Evolutionary conservation across 2,329 filamentous ascomycete species (phyloP), one percentile per base, ranked within the genome.

Genomic region (Fusarium compactum): DNA sequence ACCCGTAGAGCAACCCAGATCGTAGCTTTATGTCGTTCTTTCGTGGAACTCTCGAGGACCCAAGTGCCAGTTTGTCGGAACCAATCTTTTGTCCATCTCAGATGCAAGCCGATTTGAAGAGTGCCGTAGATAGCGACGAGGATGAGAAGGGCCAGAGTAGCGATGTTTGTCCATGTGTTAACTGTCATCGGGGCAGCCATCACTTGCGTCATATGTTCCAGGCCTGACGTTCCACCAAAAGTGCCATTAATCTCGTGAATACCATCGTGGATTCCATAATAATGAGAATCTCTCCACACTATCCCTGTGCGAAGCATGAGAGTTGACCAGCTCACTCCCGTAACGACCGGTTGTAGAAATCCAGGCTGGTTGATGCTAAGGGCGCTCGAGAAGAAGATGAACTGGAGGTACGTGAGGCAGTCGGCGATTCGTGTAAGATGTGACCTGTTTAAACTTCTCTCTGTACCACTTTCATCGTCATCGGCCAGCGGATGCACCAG

Each of bases 391-490:
- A 94, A 82, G 47, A 93, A 90, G 52, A 92, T 84, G 75, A 93
- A 94, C 74, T 94, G 92, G 15, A 94, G 86, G 76, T 94, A 93
- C 73, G 92, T 89, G 38, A 94, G 81, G 74, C 91, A 94, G 75
- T 94, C 72, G 15, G 74, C 76, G 5, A 78, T 74, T 27, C 70
- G 62, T 9, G 72, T 74, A 2, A 75, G 38, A 16, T 75, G 71
- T 25, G 61, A 44, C 9, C 73, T 58, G 7, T 55, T 50, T 4
- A 27, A 29, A 22, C 32, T 29, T 48, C 43, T 62, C 5, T 58
- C 53, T 6, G 46, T 18, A 2, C 16, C n/a, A 7, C 8, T 56
- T 10, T 70, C 63, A 2, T 72, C 52, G 1, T 74, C 71, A 6
- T 67, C 71, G 12, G 24, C 32, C 9, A 56, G 2, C 0, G 65